Percentiles rank a stretch among this genome's conserved stretches.
Evolutionary conservation across 306 rosid genomes (phyloP).

Genomic region (barrel medic (Medicago truncatula)): MtrunA17r5.0-ANR NC_053048.1:53870501-53871000

Average conservation of each 20-base stretch:
- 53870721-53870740: constrained; percentile 63
- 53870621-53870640: constrained; percentile 56
- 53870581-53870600: constrained; percentile 72
- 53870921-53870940: too few relatives aligned
- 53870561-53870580: constrained; percentile 89
- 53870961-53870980: constrained; percentile 82
- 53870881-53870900: too few relatives aligned
- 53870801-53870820: constrained; percentile 69
- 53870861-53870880: constrained; percentile 48
- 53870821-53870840: constrained; percentile 80
- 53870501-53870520: constrained; percentile 86
- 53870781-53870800: constrained; percentile 59
- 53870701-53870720: constrained; percentile 66
- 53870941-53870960: constrained; percentile 67
- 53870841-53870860: constrained; percentile 71
- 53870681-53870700: constrained; percentile 78
- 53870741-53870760: constrained; percentile 69
- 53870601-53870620: constrained; percentile 72
- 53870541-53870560: constrained; percentile 68
- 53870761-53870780: constrained; percentile 79
- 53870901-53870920: too few relatives aligned
- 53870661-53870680: constrained; percentile 72
- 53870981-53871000: constrained; percentile 79
- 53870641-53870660: constrained; percentile 57
- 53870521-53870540: constrained; percentile 76